A percentile compares a stretch with the other conserved stretches of the same genome.
Conservation (phyloP, 495 filamentous ascomycete genomes). For the Neurospora pannonica region DNA sequence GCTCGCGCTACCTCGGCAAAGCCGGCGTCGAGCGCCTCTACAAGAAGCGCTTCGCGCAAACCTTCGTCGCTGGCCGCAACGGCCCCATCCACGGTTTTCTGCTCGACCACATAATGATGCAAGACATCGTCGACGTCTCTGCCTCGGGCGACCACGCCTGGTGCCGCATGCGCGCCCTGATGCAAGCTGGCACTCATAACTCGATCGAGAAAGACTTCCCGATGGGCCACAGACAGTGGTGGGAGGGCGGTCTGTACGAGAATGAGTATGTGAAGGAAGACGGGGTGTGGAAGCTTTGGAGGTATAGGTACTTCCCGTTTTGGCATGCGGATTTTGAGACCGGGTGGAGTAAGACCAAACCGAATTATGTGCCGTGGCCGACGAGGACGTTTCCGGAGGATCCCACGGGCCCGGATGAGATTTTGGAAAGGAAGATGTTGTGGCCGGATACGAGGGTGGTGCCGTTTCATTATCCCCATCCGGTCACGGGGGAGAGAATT, state of each 20-base stretch:
- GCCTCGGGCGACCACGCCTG: constrained; percentile 37
- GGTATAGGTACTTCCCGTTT: constrained; percentile 47
- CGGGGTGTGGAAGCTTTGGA: constrained; percentile 46
- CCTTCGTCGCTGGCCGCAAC: constrained; percentile 43
- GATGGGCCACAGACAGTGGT: constrained; percentile 43
- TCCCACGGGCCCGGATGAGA: constrained; percentile 42
- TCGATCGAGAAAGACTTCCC: constrained; percentile 38
- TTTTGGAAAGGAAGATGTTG: constrained; percentile 42
- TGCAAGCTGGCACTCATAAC: constrained; percentile 45
- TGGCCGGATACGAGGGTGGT: constrained; percentile 48
- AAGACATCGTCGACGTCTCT: constrained; percentile 43
- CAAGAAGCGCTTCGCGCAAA: constrained; percentile 39
- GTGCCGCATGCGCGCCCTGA: constrained; percentile 46
- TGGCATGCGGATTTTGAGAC: constrained; percentile 46
- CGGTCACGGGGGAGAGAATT: constrained; percentile 38
- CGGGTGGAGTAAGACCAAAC: constrained; percentile 43
- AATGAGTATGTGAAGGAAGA: constrained; percentile 48
- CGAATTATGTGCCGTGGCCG: constrained; percentile 42
- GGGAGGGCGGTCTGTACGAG: constrained; percentile 49
- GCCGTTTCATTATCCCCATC: constrained; percentile 47
- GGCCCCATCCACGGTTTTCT: constrained; percentile 46
- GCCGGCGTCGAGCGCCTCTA: constrained; percentile 45
- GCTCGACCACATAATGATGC: constrained; percentile 48
- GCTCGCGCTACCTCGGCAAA: constrained; percentile 42
- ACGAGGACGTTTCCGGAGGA: constrained; percentile 36